Percentiles rank a stretch among this genome's conserved stretches.
phyloP scores from a whole-genome alignment of 176 grass and related monocot genomes.

The Rhynchospora breviuscula region DNA sequence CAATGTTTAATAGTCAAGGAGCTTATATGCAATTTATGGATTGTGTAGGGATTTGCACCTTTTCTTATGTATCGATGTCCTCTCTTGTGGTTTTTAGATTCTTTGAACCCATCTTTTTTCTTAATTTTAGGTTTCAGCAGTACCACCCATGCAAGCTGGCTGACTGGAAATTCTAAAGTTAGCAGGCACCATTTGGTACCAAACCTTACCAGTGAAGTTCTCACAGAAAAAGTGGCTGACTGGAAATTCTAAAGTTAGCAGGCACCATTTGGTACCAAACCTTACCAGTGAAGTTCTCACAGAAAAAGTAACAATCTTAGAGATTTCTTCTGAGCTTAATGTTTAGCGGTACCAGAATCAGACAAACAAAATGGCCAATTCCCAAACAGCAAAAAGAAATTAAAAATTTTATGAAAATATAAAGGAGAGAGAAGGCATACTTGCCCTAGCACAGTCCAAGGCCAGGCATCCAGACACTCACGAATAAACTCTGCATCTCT shows the following conservation, averaged over 20 bases:
- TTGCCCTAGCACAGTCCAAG: slow-evolving; percentile 91
- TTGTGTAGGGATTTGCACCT: neutral
- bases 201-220: too few relatives aligned
- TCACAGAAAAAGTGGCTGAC: neutral
- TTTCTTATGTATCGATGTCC: neutral
- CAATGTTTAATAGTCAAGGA: neutral
- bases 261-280: neutral
- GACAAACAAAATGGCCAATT: neutral
- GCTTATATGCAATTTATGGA: neutral
- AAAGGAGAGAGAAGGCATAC: slow-evolving; percentile 40
- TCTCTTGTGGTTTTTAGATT: neutral
- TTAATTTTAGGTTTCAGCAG: neutral
- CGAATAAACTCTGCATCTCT: slow-evolving; percentile 91
- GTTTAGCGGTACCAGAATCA: neutral
- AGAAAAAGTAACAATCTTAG: neutral
- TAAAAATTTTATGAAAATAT: neutral
- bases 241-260: too few relatives aligned
- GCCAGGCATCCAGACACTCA: slow-evolving; percentile 45
- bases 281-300: neutral
- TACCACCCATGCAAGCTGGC: neutral
- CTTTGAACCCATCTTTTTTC: neutral
- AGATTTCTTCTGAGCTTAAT: neutral
- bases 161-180: neutral
- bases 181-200: neutral
- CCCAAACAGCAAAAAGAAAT: neutral